Base-by-base conservation (phyloP, 164 flowering plant species). In the Macadamia tetraphylla region DNA sequence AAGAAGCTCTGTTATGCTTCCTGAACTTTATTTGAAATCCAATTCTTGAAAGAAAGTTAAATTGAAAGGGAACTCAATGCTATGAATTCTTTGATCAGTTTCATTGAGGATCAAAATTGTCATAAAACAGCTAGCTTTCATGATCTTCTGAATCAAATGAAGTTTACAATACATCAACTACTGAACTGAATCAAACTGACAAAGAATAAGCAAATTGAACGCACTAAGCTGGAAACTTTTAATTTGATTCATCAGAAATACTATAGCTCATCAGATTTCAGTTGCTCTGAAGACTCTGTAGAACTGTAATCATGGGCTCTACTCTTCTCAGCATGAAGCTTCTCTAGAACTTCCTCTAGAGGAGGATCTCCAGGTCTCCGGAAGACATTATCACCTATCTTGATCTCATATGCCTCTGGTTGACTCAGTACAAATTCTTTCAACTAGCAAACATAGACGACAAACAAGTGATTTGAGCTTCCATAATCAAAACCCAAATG, bases 321-420 rank as follows among this genome's bases (percentile, higher is more conserved):
- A 57, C 58, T 74, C 58, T 81, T 75, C 79, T 78, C 75, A 14
- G 23, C 62, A 0, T 60, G 80, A 48, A 85, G 85, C 81, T 40
- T 79, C 72, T 86, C 81, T 32, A 88, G n/a, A 14, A 88, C 85
- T 65, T 80, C 88, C 17, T 91, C 96, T 11, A 90, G 63, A 1
- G 98, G 91, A 72, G 96, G 94, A 78, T 95, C 97, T 62, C 91
- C 99, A 17, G 92, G 89, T 77, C 97, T 83, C 63, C 97, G 78
- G 56, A 71, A 87, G 53, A 79, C 75, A 69, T 82, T 81, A 30
- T 95, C 94, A 32, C 99, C 98, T 14, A 95, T 82, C 86, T 95
- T 95, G 18, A 95, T 62, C 76, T 95, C 98, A 71, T 92, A 89
- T 48, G 97, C 94, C 70, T 95, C 98, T n/a, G 86, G 78, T 73